phyloP scores from a whole-genome alignment of 2,329 filamentous ascomycete genomes.

The Xylariaceae sp. region DNA sequence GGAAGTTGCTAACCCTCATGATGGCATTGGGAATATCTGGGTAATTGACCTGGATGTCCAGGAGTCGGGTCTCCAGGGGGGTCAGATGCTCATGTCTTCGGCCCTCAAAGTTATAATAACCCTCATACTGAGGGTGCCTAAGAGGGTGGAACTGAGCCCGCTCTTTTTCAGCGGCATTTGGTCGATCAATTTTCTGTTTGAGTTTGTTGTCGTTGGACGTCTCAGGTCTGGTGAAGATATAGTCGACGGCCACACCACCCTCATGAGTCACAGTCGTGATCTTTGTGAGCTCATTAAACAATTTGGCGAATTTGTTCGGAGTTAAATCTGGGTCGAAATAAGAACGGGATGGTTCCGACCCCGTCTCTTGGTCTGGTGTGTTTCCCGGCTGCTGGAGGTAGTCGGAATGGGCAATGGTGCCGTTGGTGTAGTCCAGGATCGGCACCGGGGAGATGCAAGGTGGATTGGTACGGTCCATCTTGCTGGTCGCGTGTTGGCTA shows the following conservation, averaged over 20 bases:
- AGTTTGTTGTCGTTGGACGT: neutral
- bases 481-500: too few species aligned
- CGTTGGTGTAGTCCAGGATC: neutral
- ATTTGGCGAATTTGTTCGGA: too few species aligned
- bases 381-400: too few species aligned
- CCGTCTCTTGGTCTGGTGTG: too few species aligned
- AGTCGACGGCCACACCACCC: neutral
- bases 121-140: conserved; percentile 6
- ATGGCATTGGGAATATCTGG: conserved; percentile 6
- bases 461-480: too few species aligned
- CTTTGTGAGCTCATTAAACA: too few species aligned
- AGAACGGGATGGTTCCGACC: too few species aligned
- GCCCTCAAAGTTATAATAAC: conserved; percentile 11
- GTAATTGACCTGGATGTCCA: conserved; percentile 16
- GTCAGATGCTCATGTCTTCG: conserved; percentile 3
- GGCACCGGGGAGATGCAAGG: neutral
- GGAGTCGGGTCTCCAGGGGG: neutral
- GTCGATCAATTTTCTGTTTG: neutral
- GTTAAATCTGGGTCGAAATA: too few species aligned
- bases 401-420: too few species aligned
- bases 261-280: too few species aligned
- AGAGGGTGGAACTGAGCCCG: conserved; percentile 14
- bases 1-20: conserved; percentile 10
- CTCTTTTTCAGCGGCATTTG: neutral
- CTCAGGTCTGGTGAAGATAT: neutral